Evolutionary conservation across 2,329 filamentous ascomycete genomes (phyloP).

Genomic region (Beauveria rudraprayagi): DNA sequence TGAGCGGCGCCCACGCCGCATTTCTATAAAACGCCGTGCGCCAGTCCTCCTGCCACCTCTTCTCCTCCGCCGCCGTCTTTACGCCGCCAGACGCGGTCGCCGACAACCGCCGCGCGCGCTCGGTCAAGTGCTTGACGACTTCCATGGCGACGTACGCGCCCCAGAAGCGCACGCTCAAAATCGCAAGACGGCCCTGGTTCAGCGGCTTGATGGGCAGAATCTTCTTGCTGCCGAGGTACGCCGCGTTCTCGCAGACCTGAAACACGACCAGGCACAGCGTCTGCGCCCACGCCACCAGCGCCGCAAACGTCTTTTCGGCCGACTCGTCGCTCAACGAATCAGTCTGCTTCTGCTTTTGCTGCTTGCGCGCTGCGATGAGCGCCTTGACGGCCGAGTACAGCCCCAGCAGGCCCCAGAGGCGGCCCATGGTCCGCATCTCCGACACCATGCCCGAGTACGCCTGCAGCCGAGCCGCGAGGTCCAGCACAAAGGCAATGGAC

Average conservation of each 20-base stretch:
- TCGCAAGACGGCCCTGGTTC: constrained; percentile 52
- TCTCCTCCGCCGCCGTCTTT: constrained; percentile 23
- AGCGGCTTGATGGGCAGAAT: constrained; percentile 53
- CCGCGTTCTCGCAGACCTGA: constrained; percentile 76
- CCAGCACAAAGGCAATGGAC: constrained; percentile 35
- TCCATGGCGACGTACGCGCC: constrained; percentile 69
- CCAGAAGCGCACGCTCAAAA: constrained; percentile 77
- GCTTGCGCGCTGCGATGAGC: constrained; percentile 27
- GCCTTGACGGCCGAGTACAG: constrained; percentile 60
- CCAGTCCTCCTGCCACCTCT: constrained; percentile 43
- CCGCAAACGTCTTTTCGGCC: constrained; percentile 30
- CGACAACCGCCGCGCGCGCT: constrained; percentile 31
- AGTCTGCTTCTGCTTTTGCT: constrained; percentile 20
- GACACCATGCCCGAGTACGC: constrained; percentile 57
- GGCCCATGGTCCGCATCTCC: constrained; percentile 63
- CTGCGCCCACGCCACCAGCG: constrained; percentile 55
- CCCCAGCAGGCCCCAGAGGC: constrained; percentile 70
- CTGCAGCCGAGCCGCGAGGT: constrained; percentile 45
- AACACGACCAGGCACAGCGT: constrained; percentile 60
- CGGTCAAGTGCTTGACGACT: constrained; percentile 53
- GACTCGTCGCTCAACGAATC: constrained; percentile 25
- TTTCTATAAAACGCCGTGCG: constrained; percentile 62
- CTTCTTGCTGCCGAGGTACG: constrained; percentile 67
- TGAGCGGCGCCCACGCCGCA: constrained; percentile 71
- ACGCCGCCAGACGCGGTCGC: constrained; percentile 16